Evolutionary conservation across 495 filamentous ascomycete species (phyloP), one percentile per base, ranked within the genome.

Genomic region (Penicillium subrubescens): DNA sequence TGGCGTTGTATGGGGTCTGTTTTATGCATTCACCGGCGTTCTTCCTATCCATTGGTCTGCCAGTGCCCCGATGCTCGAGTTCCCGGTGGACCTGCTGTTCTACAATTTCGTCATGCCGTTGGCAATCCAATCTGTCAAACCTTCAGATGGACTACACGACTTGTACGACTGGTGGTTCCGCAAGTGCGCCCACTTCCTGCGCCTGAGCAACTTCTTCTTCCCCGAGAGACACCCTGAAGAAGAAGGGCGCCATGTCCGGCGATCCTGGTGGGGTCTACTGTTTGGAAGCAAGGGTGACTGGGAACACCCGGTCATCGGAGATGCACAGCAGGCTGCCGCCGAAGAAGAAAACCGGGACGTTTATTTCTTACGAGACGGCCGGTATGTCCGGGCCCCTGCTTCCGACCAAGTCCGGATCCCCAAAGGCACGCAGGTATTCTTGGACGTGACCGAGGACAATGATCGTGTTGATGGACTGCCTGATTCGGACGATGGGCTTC

Each of bases 91-190:
- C 69, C 79, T 99, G 0, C 81, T 99, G 23, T 94, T 97, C 74
- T 99, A 97, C 80, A 97, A 98, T 75, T 96, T 97, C 73, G 75
- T 97, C 59, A 92, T 97, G 85, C 95, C 95, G 0, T 72, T 95
- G 39, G 89, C 92, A 6, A 85, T 97, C 57, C 87, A 85, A 65
- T 87, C 90, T 67, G 88, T 95, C 78, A 91, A 89, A 71, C 96
- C 95, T 4, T 91, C 91, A 31, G 89, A 95, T 68, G 89, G 85
- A 4, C 77, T 99, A 8, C 90, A 96, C 64, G 82, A 82, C 33
- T 87, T 96, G 80, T 99, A 97, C 72, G 87, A 86, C 46, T 98
- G 95, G 95, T 98, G 94, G 94, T 97, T 99, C 77, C 89, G 89
- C 64, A 86, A 86, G 66, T 97, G 94, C 72, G 94, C 94, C 1